A percentile compares a stretch with the other conserved stretches of the same genome.
Conservation (phyloP, 352 stramenopile genomes). For the Globisporangium spinosum region DNA sequence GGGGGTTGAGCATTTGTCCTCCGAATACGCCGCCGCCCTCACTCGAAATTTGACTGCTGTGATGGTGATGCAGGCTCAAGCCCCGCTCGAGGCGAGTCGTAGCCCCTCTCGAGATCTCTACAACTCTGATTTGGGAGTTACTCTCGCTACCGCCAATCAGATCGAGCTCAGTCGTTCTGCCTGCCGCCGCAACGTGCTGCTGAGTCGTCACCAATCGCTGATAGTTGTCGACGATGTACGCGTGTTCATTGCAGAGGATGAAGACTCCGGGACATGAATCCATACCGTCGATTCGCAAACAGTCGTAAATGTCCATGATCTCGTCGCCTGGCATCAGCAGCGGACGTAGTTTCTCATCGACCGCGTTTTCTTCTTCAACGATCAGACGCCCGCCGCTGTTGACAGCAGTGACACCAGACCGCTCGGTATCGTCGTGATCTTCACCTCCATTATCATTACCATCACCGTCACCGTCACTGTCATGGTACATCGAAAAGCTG, state of each 20-base stretch:
- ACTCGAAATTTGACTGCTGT: constrained; percentile 6
- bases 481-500: constrained; percentile 7
- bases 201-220: constrained; percentile 26
- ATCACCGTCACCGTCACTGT: constrained; percentile 18
- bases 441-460: constrained; percentile 21
- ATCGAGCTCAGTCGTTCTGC: neutral
- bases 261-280: constrained; percentile 72
- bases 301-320: constrained; percentile 64
- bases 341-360: constrained; percentile 68
- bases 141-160: neutral
- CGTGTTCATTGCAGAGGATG: constrained; percentile 56
- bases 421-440: constrained; percentile 6
- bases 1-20: neutral
- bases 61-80: constrained; percentile 36
- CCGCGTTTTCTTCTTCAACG: constrained; percentile 21
- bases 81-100: constrained; percentile 52
- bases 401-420: constrained; percentile 2
- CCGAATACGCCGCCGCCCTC: neutral
- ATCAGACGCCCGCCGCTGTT: constrained; percentile 14
- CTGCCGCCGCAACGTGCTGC: neutral
- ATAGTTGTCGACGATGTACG: constrained; percentile 78
- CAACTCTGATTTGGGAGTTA: constrained; percentile 23
- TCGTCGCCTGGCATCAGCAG: constrained; percentile 64
- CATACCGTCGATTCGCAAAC: constrained; percentile 72
- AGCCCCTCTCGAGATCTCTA: constrained; percentile 45